A percentile compares a stretch with the other conserved stretches of the same genome.
phyloP scores from a whole-genome alignment of 2,329 filamentous ascomycete genomes.

The Bipolaris bicolor region DNA sequence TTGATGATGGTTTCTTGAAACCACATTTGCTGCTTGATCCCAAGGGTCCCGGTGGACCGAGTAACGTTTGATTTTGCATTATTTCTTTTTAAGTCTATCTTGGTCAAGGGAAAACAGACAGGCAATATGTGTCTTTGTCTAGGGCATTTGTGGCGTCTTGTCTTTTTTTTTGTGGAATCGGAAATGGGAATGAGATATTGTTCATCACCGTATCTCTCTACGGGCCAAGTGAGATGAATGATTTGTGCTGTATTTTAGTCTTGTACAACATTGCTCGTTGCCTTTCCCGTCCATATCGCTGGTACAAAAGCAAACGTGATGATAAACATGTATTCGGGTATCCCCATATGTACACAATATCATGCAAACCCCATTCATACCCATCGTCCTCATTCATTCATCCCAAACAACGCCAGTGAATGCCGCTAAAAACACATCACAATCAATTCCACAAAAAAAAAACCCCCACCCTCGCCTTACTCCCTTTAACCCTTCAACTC shows the following conservation, averaged over 20 bases:
- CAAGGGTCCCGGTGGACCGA: conserved; percentile 41
- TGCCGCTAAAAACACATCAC: too few relatives aligned
- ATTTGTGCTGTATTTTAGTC: neutral
- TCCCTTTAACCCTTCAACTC: conserved; percentile 54
- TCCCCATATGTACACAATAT: too few relatives aligned
- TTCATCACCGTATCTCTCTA: neutral
- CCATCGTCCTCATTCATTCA: too few relatives aligned
- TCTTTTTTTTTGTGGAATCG: neutral
- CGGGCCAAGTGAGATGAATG: neutral
- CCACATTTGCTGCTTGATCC: conserved; percentile 83
- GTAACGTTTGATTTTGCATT: conserved; percentile 38
- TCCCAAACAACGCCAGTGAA: too few relatives aligned
- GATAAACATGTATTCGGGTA: too few relatives aligned
- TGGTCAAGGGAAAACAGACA: neutral
- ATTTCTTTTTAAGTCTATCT: neutral
- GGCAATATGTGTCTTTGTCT: neutral
- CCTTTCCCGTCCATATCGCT: too few relatives aligned
- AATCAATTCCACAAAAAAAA: too few relatives aligned
- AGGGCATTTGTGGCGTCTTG: neutral
- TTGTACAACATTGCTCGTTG: too few relatives aligned
- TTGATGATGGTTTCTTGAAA: conserved; percentile 97
- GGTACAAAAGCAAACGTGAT: too few relatives aligned
- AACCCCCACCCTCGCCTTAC: too few relatives aligned
- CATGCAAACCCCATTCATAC: too few relatives aligned
- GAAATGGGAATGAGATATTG: neutral